Conservation (phyloP, 2,329 filamentous ascomycete species). For the Alternaria conjuncta region DNA sequence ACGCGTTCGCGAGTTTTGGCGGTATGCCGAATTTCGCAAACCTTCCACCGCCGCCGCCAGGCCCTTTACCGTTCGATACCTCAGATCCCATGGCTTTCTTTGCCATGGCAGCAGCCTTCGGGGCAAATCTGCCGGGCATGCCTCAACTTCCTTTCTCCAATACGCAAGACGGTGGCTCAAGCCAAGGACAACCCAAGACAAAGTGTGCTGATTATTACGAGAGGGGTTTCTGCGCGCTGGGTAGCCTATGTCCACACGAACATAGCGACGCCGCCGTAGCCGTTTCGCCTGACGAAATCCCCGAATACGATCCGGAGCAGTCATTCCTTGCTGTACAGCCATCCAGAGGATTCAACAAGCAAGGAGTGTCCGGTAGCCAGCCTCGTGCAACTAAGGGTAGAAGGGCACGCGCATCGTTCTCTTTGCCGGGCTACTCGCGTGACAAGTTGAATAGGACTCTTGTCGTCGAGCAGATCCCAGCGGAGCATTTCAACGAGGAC, state of each 20-base stretch:
- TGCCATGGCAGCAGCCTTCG: slow-evolving; percentile 61
- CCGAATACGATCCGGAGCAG: slow-evolving; percentile 67
- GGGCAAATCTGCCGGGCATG: slow-evolving; percentile 52
- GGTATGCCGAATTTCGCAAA: slow-evolving; percentile 22
- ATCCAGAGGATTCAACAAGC: slow-evolving; percentile 1
- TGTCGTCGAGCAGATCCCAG: slow-evolving; percentile 79
- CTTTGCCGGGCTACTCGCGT: slow-evolving; percentile 66
- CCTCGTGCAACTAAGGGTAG: slow-evolving; percentile 25
- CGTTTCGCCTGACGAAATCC: slow-evolving; percentile 17
- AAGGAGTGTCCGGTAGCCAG: slow-evolving; percentile 25
- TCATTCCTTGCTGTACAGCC: slow-evolving; percentile 47
- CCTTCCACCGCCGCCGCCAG: slow-evolving; percentile 51
- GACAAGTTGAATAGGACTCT: slow-evolving; percentile 71
- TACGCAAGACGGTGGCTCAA: slow-evolving; percentile 42
- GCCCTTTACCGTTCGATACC: slow-evolving; percentile 63
- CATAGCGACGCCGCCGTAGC: slow-evolving; percentile 59
- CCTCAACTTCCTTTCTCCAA: slow-evolving; percentile 35
- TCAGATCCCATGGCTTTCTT: slow-evolving; percentile 68
- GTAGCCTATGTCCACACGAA: slow-evolving; percentile 71
- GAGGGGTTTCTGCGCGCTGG: slow-evolving; percentile 74
- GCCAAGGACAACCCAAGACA: slow-evolving; percentile 40
- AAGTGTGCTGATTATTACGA: slow-evolving; percentile 74
- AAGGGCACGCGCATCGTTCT: slow-evolving; percentile 61
- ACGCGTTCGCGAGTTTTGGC: slow-evolving; percentile 9
- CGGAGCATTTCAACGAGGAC: slow-evolving; percentile 71